Percentiles rank a stretch among this genome's conserved stretches.
These are phyloP conservation scores for Odontarrhena argentea DNA, from an alignment of 345 rosid species.

Conservation along the genomic window DNA sequence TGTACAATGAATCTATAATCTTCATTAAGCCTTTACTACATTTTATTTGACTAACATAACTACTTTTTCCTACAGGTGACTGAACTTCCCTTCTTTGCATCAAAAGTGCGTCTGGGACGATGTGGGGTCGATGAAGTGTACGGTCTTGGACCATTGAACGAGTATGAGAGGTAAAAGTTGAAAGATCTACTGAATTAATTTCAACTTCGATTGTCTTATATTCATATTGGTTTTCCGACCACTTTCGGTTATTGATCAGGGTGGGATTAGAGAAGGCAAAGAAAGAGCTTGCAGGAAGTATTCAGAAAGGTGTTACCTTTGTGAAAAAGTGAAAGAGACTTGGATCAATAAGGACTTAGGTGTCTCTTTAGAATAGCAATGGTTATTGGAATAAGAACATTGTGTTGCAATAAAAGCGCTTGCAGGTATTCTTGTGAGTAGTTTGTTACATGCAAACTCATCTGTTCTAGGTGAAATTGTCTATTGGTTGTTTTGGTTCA, in stretches of 20 bases:
- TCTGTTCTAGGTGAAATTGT: background rate
- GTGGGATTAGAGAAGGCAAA: constrained; percentile 84
- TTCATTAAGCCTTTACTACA: background rate
- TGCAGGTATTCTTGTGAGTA: background rate
- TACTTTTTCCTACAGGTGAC: constrained; percentile 57
- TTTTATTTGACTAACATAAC: background rate
- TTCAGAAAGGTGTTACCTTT: constrained; percentile 76
- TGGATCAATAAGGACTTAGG: background rate
- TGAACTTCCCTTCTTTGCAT: constrained; percentile 93
- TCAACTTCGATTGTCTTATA: background rate
- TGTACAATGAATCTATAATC: background rate
- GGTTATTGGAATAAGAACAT: constrained; percentile 31
- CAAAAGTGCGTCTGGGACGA: constrained; percentile 82
- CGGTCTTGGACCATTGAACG: constrained; percentile 81
- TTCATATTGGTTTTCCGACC: background rate
- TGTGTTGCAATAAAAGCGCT: constrained; percentile 2
- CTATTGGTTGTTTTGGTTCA: background rate
- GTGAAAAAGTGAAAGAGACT: constrained; percentile 52
- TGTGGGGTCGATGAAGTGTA: constrained; percentile 74
- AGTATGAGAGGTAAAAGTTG: constrained; percentile 71
- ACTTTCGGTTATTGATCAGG: constrained; percentile 37
- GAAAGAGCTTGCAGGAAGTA: constrained; percentile 79
- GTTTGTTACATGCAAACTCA: constrained; percentile 3
- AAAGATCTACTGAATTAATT: background rate
- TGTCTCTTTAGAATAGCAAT: constrained; percentile 11